Base-by-base conservation (phyloP, 2,329 filamentous ascomycete genomes). In the Zarea fungicola region DNA sequence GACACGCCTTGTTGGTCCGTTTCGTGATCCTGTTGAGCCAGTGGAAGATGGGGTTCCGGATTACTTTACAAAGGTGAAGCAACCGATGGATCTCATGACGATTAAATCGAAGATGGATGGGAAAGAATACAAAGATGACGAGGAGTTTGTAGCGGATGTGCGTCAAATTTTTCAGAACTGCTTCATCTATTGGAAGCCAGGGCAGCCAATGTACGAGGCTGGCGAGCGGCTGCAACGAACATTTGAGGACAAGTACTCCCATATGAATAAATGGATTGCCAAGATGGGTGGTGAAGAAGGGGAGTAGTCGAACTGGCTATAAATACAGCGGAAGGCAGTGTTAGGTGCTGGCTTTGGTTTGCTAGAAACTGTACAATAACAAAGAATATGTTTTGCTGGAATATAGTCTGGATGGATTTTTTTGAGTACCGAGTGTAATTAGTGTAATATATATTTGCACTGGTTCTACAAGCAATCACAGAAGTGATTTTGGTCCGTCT, bases 1-100 rank as follows among this genome's bases (percentile, higher is more conserved):
- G 81, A 84, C 81, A 0, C 76, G 80, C n/a, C 70, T 83, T 1
- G 80, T 84, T 3, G 78, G 78, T 0, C 78, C 79, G 0, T 84
- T 84, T 62, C 75, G 74, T 37, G 74, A 83, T 21, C 75, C 80
- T 0, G 80, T 84, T 6, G 73, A 80, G 50, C 80, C 80, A 1
- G 58, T 65, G 3, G 68, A 71, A 31, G 78, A 84, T 54, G 75
- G 75, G 16, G 77, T 83, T 2, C 80, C 79, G 2, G 79, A 83
- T 58, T 84, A 84, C 62, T 66, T 81, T 19, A 72, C 78, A 10
- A 81, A 81, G 58, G 67, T 84, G 50, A 78, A 76, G 63, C 71
- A 67, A 42, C 81, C 81, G 0, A 84, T 84, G 80, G 80, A 83
- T 55, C 72, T 84, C 3, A 68, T 64, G 37, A 82, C 77, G 2